A percentile compares a stretch with the other conserved stretches of the same genome.
Evolutionary conservation across 208 protist species (phyloP).

Genomic region (Porcisia deanei): DNA sequence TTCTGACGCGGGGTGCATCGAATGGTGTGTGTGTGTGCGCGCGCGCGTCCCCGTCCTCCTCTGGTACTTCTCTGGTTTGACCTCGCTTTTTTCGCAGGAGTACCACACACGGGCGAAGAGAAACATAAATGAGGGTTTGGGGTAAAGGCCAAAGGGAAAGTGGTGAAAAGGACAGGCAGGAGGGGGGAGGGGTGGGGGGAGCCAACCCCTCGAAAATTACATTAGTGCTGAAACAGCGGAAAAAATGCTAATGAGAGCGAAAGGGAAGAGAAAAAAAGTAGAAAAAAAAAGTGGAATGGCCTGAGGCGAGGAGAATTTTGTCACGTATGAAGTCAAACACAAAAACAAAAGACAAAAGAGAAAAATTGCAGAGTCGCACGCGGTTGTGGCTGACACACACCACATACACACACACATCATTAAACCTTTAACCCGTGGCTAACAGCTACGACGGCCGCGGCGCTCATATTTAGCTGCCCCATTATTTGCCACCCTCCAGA

Average conservation of each 20-base stretch:
- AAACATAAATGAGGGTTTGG: conserved; percentile 9
- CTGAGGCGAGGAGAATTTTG: conserved; percentile 5
- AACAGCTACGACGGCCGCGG: background rate
- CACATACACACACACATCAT: no score
- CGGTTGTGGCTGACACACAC: no score
- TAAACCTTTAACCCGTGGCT: background rate
- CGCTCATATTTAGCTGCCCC: background rate
- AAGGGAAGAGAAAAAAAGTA: conserved; percentile 25
- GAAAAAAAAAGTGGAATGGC: conserved; percentile 6
- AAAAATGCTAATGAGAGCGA: conserved; percentile 3
- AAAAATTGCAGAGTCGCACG: conserved; percentile 3
- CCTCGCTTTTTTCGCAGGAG: background rate
- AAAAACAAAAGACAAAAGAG: conserved; percentile 6
- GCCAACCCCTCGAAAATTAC: no score
- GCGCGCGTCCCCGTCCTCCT: background rate
- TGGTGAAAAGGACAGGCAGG: background rate
- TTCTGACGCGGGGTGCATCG: no score
- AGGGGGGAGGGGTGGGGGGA: background rate
- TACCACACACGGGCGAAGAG: background rate
- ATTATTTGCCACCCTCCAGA: background rate
- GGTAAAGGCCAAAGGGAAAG: conserved; percentile 7
- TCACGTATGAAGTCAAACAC: background rate
- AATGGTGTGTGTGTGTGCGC: background rate
- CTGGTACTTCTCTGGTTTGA: no score
- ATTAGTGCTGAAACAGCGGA: background rate